Evolutionary conservation across 139 green algal species (phyloP), one percentile per base, ranked within the genome.

Genomic region (Gonium pectorale): DNA sequence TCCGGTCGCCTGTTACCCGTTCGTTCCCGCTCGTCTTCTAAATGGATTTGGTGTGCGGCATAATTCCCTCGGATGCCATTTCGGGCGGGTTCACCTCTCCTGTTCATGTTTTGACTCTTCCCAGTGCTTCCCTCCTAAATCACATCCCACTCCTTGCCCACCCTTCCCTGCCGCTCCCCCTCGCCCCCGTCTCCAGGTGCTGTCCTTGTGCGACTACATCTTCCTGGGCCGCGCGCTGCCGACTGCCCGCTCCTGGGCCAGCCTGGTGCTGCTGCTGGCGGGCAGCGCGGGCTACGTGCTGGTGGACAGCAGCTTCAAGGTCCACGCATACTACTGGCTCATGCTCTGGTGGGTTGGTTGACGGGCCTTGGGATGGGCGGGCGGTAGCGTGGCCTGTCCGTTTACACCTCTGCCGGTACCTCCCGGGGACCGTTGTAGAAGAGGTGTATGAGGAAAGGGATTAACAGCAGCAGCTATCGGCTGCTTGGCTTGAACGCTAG

Each of bases 151-250:
- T 21, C 8, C 13, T n/a, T 5, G 29, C 60, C 15, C 17, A 4
- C 60, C 5, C 60, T 17, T 40, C 60, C n/a, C 24, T 17, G 17
- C 13, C 49, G 13, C 49, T 56, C 13, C 49, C 13, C 49, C 49
- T 24, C 54, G n/a, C 54, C 13, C 22, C 40, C 64, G 29, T n/a
- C 43, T 35, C 26, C 51, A 80, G 72, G 51, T 80, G 22, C 88
- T 97, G 33, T 90, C 90, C 24, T 5, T 97, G 11, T 94, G 94
- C 41, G 94, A 97, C 79, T 96, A 90, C 64, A 21, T 92, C 0
- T 95, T 94, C 81, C 83, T 97, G 67, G 93, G 91, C 17, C 83
- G 94, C 2, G 77, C 90, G 51, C 80, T 96, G 67, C 94, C 93
- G 33, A 90, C 49, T 22, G 13, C 44, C 15, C 85, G 90, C 40